Evolutionary conservation across 2,329 filamentous ascomycete genomes (phyloP).

Genomic region (Epichloe elymi): DNA sequence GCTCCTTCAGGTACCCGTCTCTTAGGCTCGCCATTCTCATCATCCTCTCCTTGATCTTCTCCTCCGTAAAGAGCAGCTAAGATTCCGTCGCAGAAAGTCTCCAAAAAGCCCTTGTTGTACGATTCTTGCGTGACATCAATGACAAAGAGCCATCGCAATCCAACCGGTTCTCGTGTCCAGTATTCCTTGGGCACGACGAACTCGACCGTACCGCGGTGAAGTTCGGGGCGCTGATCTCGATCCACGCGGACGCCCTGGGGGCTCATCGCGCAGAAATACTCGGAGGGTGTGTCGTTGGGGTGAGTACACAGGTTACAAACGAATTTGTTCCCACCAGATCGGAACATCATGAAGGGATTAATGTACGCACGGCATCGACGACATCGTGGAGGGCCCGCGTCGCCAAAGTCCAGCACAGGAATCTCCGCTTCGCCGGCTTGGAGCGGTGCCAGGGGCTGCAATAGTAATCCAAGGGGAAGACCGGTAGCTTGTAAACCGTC

Average conservation of each 20-base stretch:
- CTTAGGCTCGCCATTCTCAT: slow-evolving; percentile 38
- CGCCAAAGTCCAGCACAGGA: slow-evolving; percentile 90
- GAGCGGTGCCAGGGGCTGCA: slow-evolving; percentile 76
- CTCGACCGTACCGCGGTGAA: slow-evolving; percentile 85
- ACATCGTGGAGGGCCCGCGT: slow-evolving; percentile 78
- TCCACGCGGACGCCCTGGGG: slow-evolving; percentile 79
- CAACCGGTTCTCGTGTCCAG: slow-evolving; percentile 89
- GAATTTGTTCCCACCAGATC: slow-evolving; percentile 86
- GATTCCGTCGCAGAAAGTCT: slow-evolving; percentile 84
- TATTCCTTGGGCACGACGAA: slow-evolving; percentile 97
- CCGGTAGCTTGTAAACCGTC: slow-evolving; percentile 72
- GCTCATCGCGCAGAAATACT: slow-evolving; percentile 88
- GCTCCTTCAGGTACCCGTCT: slow-evolving; percentile 59
- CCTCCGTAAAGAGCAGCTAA: slow-evolving; percentile 70
- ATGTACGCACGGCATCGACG: slow-evolving; percentile 90
- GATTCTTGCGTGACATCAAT: slow-evolving; percentile 90
- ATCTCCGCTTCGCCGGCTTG: slow-evolving; percentile 78
- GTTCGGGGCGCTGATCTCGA: slow-evolving; percentile 74
- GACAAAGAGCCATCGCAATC: slow-evolving; percentile 76
- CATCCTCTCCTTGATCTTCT: slow-evolving; percentile 35
- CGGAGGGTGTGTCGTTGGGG: slow-evolving; percentile 81
- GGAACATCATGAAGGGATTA: slow-evolving; percentile 98
- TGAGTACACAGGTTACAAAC: slow-evolving; percentile 98
- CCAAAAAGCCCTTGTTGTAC: slow-evolving; percentile 78
- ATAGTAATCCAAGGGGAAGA: slow-evolving; percentile 71